Percentiles rank a stretch among this genome's conserved stretches.
Evolutionary conservation across 2,329 filamentous ascomycete genomes (phyloP).

Genomic region (Aspergillus persii): DNA sequence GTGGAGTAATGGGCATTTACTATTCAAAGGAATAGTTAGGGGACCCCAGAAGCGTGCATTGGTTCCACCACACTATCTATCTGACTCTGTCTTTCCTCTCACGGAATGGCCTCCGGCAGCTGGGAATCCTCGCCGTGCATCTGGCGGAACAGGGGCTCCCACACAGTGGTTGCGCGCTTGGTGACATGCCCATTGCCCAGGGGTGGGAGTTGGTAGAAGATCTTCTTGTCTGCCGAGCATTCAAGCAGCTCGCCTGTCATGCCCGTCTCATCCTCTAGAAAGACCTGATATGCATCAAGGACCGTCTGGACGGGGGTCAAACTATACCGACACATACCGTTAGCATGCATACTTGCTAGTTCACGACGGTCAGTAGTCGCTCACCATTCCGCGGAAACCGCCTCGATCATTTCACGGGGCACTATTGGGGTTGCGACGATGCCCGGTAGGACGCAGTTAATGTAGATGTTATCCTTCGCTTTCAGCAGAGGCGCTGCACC

Average conservation of each 20-base stretch:
- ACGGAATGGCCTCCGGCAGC: constrained; percentile 40
- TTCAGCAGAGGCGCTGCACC: constrained; percentile 40
- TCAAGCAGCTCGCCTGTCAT: constrained; percentile 48
- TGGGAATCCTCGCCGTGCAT: constrained; percentile 45
- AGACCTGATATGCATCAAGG: constrained; percentile 46
- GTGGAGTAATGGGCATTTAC: neutral
- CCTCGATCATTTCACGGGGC: constrained; percentile 45
- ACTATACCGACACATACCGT: constrained; percentile 10
- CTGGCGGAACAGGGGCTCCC: constrained; percentile 49
- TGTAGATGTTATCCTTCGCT: constrained; percentile 48
- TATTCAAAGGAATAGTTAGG: no score
- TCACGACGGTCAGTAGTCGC: neutral
- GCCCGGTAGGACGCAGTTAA: constrained; percentile 51
- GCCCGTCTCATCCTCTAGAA: constrained; percentile 44
- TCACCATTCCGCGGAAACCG: constrained; percentile 36
- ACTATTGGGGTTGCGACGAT: constrained; percentile 48
- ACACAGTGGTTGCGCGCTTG: constrained; percentile 46
- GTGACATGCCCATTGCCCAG: constrained; percentile 44
- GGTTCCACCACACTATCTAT: neutral
- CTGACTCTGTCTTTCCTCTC: neutral
- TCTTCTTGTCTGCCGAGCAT: constrained; percentile 43
- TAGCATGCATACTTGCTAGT: neutral
- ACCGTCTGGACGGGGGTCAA: constrained; percentile 47
- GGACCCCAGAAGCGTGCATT: neutral
- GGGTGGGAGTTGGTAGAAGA: constrained; percentile 37